phyloP scores from a whole-genome alignment of 2,329 filamentous ascomycete species.

The Salinomyces thailandicus region DNA sequence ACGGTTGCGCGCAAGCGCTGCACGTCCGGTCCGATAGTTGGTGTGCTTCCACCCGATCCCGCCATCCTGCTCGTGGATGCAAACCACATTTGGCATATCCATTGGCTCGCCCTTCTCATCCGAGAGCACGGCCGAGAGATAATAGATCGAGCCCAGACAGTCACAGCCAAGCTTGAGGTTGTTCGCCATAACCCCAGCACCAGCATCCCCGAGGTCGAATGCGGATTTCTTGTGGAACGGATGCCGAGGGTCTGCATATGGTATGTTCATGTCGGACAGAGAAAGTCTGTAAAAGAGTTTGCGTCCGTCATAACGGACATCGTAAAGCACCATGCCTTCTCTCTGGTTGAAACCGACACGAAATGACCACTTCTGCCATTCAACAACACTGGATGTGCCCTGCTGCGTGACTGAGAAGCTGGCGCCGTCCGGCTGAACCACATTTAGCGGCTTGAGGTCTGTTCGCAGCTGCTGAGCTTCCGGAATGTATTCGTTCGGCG shows the following conservation, averaged over 20 bases:
- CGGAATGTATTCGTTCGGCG: constrained; percentile 55
- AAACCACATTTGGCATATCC: constrained; percentile 55
- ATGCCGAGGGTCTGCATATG: constrained; percentile 53
- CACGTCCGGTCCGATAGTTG: constrained; percentile 54
- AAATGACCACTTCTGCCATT: constrained; percentile 57
- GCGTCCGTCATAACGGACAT: constrained; percentile 44
- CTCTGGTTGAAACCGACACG: constrained; percentile 52
- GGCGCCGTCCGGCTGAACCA: constrained; percentile 59
- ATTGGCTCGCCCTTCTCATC: constrained; percentile 49
- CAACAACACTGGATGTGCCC: constrained; percentile 41
- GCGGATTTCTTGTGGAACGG: constrained; percentile 61
- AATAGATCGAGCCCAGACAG: constrained; percentile 60
- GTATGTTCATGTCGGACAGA: constrained; percentile 57
- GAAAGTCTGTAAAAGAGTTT: constrained; percentile 57
- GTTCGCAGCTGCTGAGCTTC: constrained; percentile 37
- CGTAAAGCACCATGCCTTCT: constrained; percentile 58
- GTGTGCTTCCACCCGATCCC: constrained; percentile 64
- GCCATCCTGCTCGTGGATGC: constrained; percentile 60
- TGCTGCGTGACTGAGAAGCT: constrained; percentile 49
- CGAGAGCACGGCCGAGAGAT: constrained; percentile 48
- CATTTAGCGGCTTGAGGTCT: constrained; percentile 56
- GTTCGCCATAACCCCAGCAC: constrained; percentile 50
- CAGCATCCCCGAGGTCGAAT: constrained; percentile 58
- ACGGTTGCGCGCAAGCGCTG: constrained; percentile 50
- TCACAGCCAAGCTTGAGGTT: constrained; percentile 61